A percentile compares a stretch with the other conserved stretches of the same genome.
phyloP scores from a whole-genome alignment of 768 basidiomycete species.

The Boletus vinaceobasis region DNA sequence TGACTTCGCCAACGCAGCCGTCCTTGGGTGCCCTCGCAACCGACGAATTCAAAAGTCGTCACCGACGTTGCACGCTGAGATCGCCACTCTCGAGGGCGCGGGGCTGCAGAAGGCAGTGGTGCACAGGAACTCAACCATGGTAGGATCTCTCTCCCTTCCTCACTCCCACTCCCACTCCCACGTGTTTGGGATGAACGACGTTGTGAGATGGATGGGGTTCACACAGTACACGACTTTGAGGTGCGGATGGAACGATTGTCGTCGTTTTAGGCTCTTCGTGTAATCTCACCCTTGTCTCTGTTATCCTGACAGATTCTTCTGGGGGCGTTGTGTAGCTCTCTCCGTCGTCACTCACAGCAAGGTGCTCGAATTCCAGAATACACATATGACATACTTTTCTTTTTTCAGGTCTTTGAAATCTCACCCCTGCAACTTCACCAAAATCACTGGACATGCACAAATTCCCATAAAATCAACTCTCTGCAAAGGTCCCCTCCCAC shows the following conservation, averaged over 20 bases:
- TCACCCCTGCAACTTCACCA: too few species aligned
- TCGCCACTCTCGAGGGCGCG: conserved; percentile 49
- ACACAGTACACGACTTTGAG: conserved; percentile 39
- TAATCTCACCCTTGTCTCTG: background rate
- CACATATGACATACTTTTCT: too few species aligned
- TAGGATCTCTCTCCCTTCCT: conserved; percentile 22
- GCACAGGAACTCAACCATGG: conserved; percentile 50
- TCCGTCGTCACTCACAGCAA: too few species aligned
- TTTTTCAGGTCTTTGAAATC: too few species aligned
- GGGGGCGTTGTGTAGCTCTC: too few species aligned
- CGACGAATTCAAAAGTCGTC: conserved; percentile 42
- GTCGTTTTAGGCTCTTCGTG: background rate
- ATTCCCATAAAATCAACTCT: too few species aligned
- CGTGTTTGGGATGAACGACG: background rate
- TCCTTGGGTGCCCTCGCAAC: conserved; percentile 46
- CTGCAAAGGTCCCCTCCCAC: too few species aligned
- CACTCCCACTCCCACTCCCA: background rate
- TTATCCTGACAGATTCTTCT: conserved; percentile 19
- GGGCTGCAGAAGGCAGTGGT: conserved; percentile 44
- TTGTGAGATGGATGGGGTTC: background rate
- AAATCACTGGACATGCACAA: too few species aligned
- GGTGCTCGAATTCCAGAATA: too few species aligned
- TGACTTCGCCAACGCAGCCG: conserved; percentile 6
- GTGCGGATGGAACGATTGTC: conserved; percentile 10
- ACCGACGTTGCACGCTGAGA: conserved; percentile 47